phyloP scores from a whole-genome alignment of 257 asterid species.

The Solanum pinnatisectum region DNA sequence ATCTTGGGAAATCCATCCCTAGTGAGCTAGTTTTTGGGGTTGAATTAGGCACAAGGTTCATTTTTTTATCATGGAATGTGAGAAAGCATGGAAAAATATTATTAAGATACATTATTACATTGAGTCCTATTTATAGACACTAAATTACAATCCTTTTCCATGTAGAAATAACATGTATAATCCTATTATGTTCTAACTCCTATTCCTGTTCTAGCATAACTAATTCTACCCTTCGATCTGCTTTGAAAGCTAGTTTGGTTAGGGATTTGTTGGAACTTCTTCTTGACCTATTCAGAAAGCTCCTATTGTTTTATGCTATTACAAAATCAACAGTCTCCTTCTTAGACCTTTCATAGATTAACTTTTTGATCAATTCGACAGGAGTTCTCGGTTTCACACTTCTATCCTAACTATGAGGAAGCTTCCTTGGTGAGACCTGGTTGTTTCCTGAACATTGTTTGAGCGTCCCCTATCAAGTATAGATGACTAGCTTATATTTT shows the following conservation, averaged over 20 bases:
- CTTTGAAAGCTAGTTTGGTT: background rate
- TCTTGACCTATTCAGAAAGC: background rate
- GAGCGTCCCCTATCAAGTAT: background rate
- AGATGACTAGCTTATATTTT: background rate
- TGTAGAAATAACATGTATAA: background rate
- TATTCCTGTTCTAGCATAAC: background rate
- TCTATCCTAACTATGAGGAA: background rate
- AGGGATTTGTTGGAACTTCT: background rate
- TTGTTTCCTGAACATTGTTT: background rate
- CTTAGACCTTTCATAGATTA: background rate
- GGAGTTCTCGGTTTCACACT: background rate
- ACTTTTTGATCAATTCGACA: background rate
- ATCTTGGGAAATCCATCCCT: background rate
- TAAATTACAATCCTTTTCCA: background rate
- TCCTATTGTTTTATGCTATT: background rate
- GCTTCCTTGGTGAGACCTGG: background rate
- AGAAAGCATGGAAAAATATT: background rate
- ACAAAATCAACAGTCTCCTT: background rate
- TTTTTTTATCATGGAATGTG: background rate
- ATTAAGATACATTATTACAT: background rate
- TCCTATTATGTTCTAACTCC: background rate
- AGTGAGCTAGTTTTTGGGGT: background rate
- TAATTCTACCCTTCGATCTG: background rate
- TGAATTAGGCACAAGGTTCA: background rate
- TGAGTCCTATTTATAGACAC: background rate